These are phyloP conservation scores for Malus hybrid DNA, from an alignment of 331 rosid species.

Conservation along the genomic window DNA sequence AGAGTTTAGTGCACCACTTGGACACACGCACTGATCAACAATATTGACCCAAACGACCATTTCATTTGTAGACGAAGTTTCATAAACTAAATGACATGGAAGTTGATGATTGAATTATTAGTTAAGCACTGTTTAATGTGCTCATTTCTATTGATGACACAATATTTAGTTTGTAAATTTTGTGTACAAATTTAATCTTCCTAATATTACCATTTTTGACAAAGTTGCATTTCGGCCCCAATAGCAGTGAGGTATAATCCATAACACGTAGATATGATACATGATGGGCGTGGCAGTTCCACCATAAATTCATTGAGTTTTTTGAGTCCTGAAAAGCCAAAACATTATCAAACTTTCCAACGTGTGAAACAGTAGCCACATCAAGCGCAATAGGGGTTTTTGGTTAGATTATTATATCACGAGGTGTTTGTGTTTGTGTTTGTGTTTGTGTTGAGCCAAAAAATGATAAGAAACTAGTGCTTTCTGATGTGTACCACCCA, in stretches of 20 bases:
- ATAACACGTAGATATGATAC: not conserved
- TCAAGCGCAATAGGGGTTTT: not conserved
- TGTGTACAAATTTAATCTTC: too few relatives aligned
- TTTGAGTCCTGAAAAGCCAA: too few relatives aligned
- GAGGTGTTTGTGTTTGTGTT: not conserved
- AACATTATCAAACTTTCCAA: not conserved
- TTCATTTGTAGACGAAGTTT: not conserved
- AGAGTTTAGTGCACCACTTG: conserved; percentile 24
- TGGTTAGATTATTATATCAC: not conserved
- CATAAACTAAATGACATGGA: too few relatives aligned
- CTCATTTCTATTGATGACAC: too few relatives aligned
- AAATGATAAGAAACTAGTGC: conserved; percentile 17
- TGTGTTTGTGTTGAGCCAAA: not conserved
- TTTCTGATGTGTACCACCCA: conserved; percentile 50
- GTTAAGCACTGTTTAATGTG: rapidly evolving
- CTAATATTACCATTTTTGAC: not conserved
- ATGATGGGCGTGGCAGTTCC: conserved; percentile 23
- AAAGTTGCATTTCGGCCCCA: not conserved
- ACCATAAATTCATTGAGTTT: not conserved
- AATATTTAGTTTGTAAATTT: too few relatives aligned
- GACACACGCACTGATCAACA: conserved; percentile 14
- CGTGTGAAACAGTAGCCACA: conserved; percentile 11
- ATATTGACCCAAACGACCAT: conserved; percentile 20
- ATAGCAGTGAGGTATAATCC: not conserved
- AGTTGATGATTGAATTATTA: too few relatives aligned